A percentile compares a stretch with the other conserved stretches of the same genome.
phyloP scores from a whole-genome alignment of 2,329 filamentous ascomycete species.

The Neopestalotiopsis rosae region DNA sequence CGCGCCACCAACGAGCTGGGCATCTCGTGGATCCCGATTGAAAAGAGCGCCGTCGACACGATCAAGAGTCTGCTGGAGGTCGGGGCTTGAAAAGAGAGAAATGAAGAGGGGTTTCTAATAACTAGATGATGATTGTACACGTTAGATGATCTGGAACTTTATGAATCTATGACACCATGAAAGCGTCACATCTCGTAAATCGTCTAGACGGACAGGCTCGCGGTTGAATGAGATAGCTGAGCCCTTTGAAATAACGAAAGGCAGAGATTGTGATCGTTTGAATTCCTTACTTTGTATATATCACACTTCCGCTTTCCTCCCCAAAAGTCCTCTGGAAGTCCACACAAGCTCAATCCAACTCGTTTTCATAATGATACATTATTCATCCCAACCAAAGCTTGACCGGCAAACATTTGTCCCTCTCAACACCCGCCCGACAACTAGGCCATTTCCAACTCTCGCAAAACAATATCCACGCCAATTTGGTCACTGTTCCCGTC shows the following conservation, averaged over 20 bases:
- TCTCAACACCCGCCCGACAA: constrained; percentile 30
- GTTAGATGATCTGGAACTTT: no score
- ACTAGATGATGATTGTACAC: no score
- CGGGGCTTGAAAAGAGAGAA: constrained; percentile 28
- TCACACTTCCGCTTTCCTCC: not conserved
- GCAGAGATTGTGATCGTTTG: no score
- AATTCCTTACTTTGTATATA: not conserved
- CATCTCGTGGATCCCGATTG: constrained; percentile 65
- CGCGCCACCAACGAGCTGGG: constrained; percentile 65
- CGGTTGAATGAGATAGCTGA: no score
- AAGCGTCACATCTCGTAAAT: no score
- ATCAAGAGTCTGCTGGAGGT: constrained; percentile 66
- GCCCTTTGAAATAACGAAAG: no score
- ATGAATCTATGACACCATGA: no score
- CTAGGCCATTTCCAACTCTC: constrained; percentile 33
- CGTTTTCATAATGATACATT: not conserved
- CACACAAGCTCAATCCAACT: not conserved
- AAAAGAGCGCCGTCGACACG: constrained; percentile 67
- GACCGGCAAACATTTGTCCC: not conserved
- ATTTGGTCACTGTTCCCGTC: constrained; percentile 15
- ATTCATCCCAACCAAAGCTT: not conserved
- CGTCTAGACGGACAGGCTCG: no score
- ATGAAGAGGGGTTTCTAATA: not conserved
- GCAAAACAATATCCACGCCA: constrained; percentile 20
- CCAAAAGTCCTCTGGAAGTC: not conserved